Percentiles rank a stretch among this genome's conserved stretches.
phyloP scores from a whole-genome alignment of 169 alveolate species.

The Plasmodium chabaudi region DNA sequence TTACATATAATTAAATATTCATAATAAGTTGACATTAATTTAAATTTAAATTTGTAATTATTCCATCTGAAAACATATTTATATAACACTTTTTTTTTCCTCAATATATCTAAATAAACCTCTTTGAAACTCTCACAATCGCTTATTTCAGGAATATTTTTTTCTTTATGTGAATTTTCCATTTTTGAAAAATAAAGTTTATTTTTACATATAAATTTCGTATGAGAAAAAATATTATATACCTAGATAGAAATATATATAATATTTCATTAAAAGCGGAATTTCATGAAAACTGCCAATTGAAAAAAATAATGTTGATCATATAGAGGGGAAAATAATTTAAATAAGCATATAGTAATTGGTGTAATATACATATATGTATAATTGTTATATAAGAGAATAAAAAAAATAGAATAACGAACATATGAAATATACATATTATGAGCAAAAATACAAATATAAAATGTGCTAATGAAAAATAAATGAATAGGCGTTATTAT shows the following conservation, averaged over 20 bases:
- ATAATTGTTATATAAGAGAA: background rate
- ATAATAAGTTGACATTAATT: slow-evolving; percentile 62
- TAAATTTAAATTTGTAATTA: slow-evolving; percentile 66
- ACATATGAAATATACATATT: too few species aligned
- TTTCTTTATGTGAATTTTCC: slow-evolving; percentile 7
- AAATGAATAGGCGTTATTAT: too few species aligned
- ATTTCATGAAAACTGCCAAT: background rate
- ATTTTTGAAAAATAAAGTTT: background rate
- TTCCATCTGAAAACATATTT: slow-evolving; percentile 55
- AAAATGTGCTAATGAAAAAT: too few species aligned
- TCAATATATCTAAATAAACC: slow-evolving; percentile 34
- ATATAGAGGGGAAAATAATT: background rate
- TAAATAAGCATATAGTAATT: too few species aligned
- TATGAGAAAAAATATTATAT: background rate
- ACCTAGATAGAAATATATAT: background rate
- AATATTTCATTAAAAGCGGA: background rate
- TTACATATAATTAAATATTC: slow-evolving; percentile 69
- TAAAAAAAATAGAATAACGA: background rate
- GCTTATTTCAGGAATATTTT: slow-evolving; percentile 9
- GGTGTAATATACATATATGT: too few species aligned
- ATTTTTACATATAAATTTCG: slow-evolving; percentile 21
- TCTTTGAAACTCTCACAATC: slow-evolving; percentile 21
- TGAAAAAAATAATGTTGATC: background rate
- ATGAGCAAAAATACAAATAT: too few species aligned
- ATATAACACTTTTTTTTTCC: slow-evolving; percentile 45